phyloP scores from a whole-genome alignment of 768 basidiomycete species.

The Leccinum truebloodii region DNA sequence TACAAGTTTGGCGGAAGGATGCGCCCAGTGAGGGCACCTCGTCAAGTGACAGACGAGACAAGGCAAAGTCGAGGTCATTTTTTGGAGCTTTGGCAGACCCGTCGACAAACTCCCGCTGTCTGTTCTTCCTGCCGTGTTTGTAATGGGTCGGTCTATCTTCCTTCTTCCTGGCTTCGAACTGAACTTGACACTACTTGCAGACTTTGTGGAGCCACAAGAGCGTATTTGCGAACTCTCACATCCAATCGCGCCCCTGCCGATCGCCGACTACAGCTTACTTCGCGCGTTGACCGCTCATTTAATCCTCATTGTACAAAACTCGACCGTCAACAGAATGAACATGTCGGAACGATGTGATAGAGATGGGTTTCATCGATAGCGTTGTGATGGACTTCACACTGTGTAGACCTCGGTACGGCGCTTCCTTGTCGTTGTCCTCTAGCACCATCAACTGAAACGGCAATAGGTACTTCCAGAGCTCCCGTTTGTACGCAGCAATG shows the following conservation, averaged over 20 bases:
- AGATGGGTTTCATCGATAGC: too few relatives aligned
- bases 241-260: conserved; percentile 83
- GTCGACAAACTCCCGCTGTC: conserved; percentile 44
- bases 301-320: conserved; percentile 92
- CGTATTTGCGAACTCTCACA: conserved; percentile 84
- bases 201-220: conserved; percentile 86
- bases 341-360: conserved; percentile 40
- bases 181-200: conserved; percentile 42
- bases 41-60: conserved; percentile 75
- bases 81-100: conserved; percentile 83
- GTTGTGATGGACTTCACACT: too few relatives aligned
- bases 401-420: too few relatives aligned
- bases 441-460: too few relatives aligned
- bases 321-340: conserved; percentile 93
- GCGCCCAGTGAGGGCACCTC: conserved; percentile 42
- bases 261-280: conserved; percentile 91
- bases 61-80: conserved; percentile 89
- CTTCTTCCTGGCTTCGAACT: background rate
- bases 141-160: conserved; percentile 70
- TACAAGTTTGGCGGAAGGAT: conserved; percentile 89
- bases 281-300: conserved; percentile 94
- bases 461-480: too few relatives aligned
- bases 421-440: too few relatives aligned
- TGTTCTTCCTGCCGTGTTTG: conserved; percentile 79
- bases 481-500: too few relatives aligned